Base-by-base conservation (phyloP, 768 basidiomycete species). In the Thelephora ganbajun region DNA sequence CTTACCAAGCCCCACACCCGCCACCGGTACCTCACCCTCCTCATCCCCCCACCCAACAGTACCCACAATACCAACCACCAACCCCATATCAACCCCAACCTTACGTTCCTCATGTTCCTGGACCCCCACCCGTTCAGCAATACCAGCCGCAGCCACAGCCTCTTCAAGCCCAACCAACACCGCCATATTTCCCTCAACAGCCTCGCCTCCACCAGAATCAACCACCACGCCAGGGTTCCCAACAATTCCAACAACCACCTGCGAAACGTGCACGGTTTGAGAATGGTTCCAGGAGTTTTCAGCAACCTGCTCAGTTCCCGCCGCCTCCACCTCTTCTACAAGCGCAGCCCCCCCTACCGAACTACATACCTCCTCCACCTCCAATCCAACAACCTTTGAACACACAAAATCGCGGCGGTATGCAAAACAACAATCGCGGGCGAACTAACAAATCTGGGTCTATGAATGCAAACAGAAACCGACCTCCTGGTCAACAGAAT, bases 261-360 rank as follows among this genome's bases (percentile, higher is more conserved):
- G 90, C 90, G 1, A 96, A 96, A 62, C 71, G 92, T 46, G 89
- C 82, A 55, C 76, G 90, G 37, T 92, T 92, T 58, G 92, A 94
- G 59, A 81, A 30, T 30, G 26, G 26, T 30, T 30, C 26, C 26
- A 30, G 26, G 80, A 4, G 84, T 85, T 1, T 66, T 51, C 72
- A 72, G 37, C 74, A 72, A 13, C 68, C 67, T 16, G 69, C 68
- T n/a, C 73, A 74, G 4, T 73, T 72, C 35, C 83, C 72, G 54
- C 79, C 80, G 0, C 72, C 71, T 3, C 74, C 76, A 7, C 58
- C 59, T 61, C 63, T 55, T 65, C 69, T 57, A 66, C 67, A 46
- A 54, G 63, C 50, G 59, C 69, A 39, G 64, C 64, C 33, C 48
- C 6, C 16, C 16, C 39, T 18, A 41, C 12, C 39, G 9, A 41